Conservation (phyloP, 305 asterid species). For the Salvia sclarea region DNA sequence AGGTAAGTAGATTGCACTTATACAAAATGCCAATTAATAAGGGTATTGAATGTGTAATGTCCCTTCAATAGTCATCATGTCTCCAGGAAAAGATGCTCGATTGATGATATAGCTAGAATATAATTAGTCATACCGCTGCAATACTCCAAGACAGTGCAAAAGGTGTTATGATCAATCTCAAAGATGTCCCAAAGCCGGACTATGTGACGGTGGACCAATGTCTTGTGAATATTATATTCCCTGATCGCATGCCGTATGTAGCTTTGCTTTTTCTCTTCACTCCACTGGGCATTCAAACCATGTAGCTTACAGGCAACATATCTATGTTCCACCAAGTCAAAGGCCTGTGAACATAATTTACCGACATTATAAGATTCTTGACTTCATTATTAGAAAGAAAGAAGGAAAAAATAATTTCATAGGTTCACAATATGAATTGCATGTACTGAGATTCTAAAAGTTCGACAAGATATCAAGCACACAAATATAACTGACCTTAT, state of each 20-base stretch:
- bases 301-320: slow-evolving; percentile 99
- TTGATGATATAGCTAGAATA: not conserved
- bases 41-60: not conserved
- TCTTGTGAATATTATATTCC: slow-evolving; percentile 97
- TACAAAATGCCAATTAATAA: not conserved
- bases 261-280: slow-evolving; percentile 98
- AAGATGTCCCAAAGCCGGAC: slow-evolving; percentile 98
- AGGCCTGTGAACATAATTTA: slow-evolving; percentile 66
- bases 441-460: slow-evolving; percentile 4
- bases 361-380: slow-evolving; percentile 29
- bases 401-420: slow-evolving; percentile 13
- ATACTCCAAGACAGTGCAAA: slow-evolving; percentile 94
- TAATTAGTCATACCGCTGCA: slow-evolving; percentile 71
- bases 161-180: slow-evolving; percentile 95
- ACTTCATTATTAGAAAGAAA: slow-evolving; percentile 5
- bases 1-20: not conserved
- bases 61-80: slow-evolving; percentile 2
- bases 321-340: slow-evolving; percentile 94
- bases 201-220: slow-evolving; percentile 87
- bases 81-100: slow-evolving; percentile 12
- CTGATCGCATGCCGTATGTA: slow-evolving; percentile 96
- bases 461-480: slow-evolving; percentile 23
- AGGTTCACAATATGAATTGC: slow-evolving; percentile 10
- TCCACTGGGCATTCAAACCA: slow-evolving; percentile 96
- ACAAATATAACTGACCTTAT: slow-evolving; percentile 59